Conservation (phyloP, 1,139 yeast genomes). For the Sugiyamaella grinbergsii region DNA sequence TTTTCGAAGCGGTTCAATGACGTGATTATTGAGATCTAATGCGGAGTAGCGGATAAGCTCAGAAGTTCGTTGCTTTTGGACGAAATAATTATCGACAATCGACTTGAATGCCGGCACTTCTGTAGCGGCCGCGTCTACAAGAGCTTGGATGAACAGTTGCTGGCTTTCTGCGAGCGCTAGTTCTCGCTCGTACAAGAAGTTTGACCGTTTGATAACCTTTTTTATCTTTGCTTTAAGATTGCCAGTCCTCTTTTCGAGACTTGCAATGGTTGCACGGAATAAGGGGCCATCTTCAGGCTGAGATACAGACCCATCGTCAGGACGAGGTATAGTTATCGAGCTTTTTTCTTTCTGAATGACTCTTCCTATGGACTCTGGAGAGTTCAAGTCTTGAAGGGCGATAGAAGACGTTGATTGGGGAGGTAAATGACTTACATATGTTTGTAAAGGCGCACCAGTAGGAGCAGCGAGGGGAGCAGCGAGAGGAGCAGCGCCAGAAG, state of each 20-base stretch:
- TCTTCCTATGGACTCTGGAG: slow-evolving; percentile 28
- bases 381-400: slow-evolving; percentile 7
- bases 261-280: slow-evolving; percentile 58
- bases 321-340: slow-evolving; percentile 33
- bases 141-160: slow-evolving; percentile 39
- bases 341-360: slow-evolving; percentile 30
- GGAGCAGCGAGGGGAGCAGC: no score
- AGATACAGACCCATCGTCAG: slow-evolving; percentile 38
- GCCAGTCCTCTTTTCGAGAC: slow-evolving; percentile 58
- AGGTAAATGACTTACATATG: slow-evolving; percentile 3
- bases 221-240: slow-evolving; percentile 51
- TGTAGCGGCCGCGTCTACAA: slow-evolving; percentile 39
- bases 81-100: slow-evolving; percentile 39
- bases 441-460: background rate
- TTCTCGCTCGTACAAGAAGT: slow-evolving; percentile 43
- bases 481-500: no score
- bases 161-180: slow-evolving; percentile 43
- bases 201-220: slow-evolving; percentile 45
- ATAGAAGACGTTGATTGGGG: slow-evolving; percentile 8
- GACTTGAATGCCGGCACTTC: slow-evolving; percentile 43
- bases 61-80: slow-evolving; percentile 27
- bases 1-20: slow-evolving; percentile 46
- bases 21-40: slow-evolving; percentile 37
- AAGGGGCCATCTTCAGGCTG: slow-evolving; percentile 73
- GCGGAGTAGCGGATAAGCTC: slow-evolving; percentile 32